Base-by-base conservation (phyloP, 345 rosid species). In the Boechera divaricarpa region DNA sequence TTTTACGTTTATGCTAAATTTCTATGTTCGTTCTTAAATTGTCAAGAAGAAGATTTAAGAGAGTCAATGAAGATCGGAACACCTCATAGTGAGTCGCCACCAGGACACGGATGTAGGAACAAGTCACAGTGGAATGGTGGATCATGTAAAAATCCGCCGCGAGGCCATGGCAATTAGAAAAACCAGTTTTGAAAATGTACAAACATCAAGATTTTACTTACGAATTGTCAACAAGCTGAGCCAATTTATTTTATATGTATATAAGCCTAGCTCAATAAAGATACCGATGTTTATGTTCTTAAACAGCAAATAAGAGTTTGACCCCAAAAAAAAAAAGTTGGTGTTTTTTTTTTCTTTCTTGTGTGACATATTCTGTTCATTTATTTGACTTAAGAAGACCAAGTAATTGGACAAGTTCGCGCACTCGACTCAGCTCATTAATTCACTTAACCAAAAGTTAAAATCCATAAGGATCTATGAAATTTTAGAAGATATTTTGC, bases 71-170 rank as follows among this genome's bases (percentile, higher is more conserved):
- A 44, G 53, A 44, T 63, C 7, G 18, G 38, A 28, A 28, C 53
- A 63, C 38, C 68, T 63, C 38, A 1, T 44, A 63, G 68, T 45
- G 8, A 2, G 5, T 63, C 68, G 7, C 36, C 36, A 63, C 68
- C 24, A 12, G 53, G 8, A 42, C 26, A n/a, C 3, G 36, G 52
- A 63, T 63, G 68, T 31, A 39, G n/a, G 12, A 41, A 3, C 42
- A 39, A 39, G 42, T 2, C 42, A 39, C 42, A 39, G 0, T 11
- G 13, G 48, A 13, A 7, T 8, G 12, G 7, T 5, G 18, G 21
- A 63, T 28, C 68, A 28, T 63, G 53, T 63, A 63, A 1, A 63
- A 63, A 44, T 7, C 68, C 52, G 3, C 68, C 53, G 24, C 7
- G 13, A 13, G 68, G 13, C 26, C 24, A 63, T 29, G 68, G 53